Conservation (phyloP, 768 basidiomycete species). For the Mrakia frigida region DNA sequence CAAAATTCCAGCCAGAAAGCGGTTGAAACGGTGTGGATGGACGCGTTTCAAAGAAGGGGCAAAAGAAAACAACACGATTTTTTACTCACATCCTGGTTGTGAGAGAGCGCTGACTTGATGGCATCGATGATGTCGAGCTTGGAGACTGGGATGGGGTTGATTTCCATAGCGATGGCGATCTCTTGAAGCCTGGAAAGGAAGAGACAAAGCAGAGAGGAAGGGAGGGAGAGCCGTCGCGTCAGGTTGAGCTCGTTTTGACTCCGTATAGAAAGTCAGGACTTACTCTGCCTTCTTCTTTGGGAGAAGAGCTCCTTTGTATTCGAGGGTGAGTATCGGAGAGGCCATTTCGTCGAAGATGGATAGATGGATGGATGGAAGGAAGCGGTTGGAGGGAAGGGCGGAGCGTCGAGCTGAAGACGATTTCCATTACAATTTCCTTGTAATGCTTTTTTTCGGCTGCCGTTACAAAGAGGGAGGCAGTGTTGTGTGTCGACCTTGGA, state of each 20-base stretch:
- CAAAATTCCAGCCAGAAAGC: background rate
- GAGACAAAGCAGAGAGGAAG: background rate
- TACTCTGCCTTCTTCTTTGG: background rate
- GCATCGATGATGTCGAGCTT: slow-evolving; percentile 2
- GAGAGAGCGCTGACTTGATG: background rate
- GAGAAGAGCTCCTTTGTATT: background rate
- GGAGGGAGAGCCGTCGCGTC: background rate
- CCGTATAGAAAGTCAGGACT: background rate
- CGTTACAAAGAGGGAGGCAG: background rate
- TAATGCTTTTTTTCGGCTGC: background rate
- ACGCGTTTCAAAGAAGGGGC: background rate
- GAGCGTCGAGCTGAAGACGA: too few species aligned
- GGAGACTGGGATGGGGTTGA: background rate
- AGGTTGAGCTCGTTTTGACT: background rate
- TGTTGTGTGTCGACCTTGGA: background rate
- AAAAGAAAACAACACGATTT: background rate
- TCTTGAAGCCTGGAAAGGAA: slow-evolving; percentile 21
- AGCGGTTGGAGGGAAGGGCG: background rate
- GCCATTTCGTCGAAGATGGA: background rate
- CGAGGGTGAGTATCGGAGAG: background rate
- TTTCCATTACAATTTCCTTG: too few species aligned
- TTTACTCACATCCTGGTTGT: background rate
- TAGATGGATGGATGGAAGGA: background rate
- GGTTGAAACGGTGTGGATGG: background rate
- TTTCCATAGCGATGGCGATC: background rate